These are phyloP conservation scores for Backusella macrospora DNA, from an alignment of 192 early-diverging fungal species.

Conservation along the genomic window DNA sequence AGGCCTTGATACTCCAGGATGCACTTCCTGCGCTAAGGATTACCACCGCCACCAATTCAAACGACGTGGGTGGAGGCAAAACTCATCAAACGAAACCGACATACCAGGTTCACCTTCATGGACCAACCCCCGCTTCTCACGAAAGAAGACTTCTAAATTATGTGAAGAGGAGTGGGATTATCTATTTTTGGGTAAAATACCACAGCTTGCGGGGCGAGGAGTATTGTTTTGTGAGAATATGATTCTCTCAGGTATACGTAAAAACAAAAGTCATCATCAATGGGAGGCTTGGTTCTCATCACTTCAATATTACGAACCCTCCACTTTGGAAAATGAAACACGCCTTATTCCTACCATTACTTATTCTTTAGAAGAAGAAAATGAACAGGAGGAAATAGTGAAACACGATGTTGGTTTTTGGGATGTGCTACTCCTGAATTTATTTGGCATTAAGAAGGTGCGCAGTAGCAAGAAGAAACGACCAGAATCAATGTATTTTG, in stretches of 20 bases:
- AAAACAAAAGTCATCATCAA: neutral
- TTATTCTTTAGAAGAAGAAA: neutral
- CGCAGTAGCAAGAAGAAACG: neutral
- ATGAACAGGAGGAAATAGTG: neutral
- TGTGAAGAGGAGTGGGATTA: slow-evolving; percentile 21
- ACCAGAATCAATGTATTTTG: neutral
- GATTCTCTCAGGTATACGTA: slow-evolving; percentile 36
- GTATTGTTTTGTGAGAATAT: slow-evolving; percentile 36
- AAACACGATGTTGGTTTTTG: slow-evolving; percentile 2
- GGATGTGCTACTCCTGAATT: neutral
- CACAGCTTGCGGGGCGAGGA: slow-evolving; percentile 22
- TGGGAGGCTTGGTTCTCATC: slow-evolving; percentile 37
- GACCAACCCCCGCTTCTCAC: neutral
- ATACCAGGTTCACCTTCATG: neutral
- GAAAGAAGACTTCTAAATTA: neutral
- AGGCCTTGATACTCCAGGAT: neutral
- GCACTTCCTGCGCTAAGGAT: slow-evolving; percentile 22
- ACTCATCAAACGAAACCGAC: neutral
- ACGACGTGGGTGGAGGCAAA: neutral
- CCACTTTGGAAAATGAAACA: neutral
- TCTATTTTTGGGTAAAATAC: slow-evolving; percentile 32
- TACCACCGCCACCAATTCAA: slow-evolving; percentile 19
- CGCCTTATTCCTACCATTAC: neutral
- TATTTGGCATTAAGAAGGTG: neutral
- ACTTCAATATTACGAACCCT: slow-evolving; percentile 28